These are phyloP conservation scores for Paramecium tetraurelia DNA, from an alignment of 73 alveolate genomes.

Conservation along the genomic window DNA sequence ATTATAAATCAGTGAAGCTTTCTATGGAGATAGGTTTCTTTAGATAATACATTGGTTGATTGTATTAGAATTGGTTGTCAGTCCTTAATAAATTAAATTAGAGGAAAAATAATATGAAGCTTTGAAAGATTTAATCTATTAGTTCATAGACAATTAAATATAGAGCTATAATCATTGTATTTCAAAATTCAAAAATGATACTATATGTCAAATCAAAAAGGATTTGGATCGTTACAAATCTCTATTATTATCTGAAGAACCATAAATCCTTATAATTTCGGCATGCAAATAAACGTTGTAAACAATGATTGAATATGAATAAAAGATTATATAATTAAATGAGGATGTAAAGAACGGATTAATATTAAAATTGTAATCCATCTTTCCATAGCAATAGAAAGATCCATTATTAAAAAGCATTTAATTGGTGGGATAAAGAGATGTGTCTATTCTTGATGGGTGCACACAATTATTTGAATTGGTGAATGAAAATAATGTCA, in stretches of 20 bases:
- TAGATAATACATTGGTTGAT: background rate
- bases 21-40: background rate
- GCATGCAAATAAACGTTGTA: background rate
- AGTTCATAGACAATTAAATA: background rate
- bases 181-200: background rate
- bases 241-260: background rate
- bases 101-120: background rate
- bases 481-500: background rate
- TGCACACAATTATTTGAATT: background rate
- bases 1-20: background rate
- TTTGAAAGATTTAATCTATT: background rate
- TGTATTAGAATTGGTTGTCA: background rate
- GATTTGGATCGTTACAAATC: background rate
- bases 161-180: background rate
- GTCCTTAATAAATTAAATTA: background rate
- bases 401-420: background rate
- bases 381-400: background rate
- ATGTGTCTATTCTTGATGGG: background rate
- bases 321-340: background rate
- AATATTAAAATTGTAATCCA: background rate
- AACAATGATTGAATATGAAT: background rate
- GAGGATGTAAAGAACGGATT: background rate
- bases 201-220: background rate
- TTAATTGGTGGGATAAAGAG: background rate
- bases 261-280: background rate